Conservation (phyloP, 2,329 filamentous ascomycete genomes). For the Hypoxylon sp. region DNA sequence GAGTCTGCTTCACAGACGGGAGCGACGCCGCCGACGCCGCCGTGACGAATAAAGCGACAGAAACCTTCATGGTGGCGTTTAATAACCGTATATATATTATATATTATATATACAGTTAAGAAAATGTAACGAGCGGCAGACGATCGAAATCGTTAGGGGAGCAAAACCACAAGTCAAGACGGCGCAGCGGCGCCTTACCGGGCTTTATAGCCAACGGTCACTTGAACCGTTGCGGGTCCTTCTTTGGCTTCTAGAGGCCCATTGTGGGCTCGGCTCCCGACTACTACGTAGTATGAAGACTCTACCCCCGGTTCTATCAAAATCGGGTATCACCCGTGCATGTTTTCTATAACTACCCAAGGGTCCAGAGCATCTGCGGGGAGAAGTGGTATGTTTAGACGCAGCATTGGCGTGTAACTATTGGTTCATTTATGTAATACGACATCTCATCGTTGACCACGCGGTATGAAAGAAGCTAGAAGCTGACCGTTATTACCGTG, state of each 20-base stretch:
- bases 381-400: slow-evolving; percentile 30
- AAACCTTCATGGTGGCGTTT: slow-evolving; percentile 49
- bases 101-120: slow-evolving; percentile 40
- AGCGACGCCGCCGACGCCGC: slow-evolving; percentile 49
- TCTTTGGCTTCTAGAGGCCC: slow-evolving; percentile 22
- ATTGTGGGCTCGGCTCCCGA: slow-evolving; percentile 33
- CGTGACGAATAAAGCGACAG: slow-evolving; percentile 47
- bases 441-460: slow-evolving; percentile 30
- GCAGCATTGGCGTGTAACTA: slow-evolving; percentile 31
- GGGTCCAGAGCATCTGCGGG: slow-evolving; percentile 15
- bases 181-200: slow-evolving; percentile 33
- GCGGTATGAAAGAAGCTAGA: slow-evolving; percentile 28
- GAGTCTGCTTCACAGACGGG: slow-evolving; percentile 26
- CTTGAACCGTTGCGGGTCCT: slow-evolving; percentile 35
- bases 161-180: slow-evolving; percentile 13
- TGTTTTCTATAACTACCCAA: slow-evolving; percentile 24
- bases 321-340: slow-evolving; percentile 32
- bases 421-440: slow-evolving; percentile 39
- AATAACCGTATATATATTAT: slow-evolving; percentile 38
- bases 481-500: slow-evolving; percentile 33
- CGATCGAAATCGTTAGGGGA: slow-evolving; percentile 43
- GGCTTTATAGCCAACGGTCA: slow-evolving; percentile 32
- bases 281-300: slow-evolving; percentile 40
- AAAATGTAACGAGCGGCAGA: slow-evolving; percentile 42
- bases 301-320: slow-evolving; percentile 31